Evolutionary conservation across 495 filamentous ascomycete species (phyloP).

Genomic region (Lasiosphaeriaceae sp.): DNA sequence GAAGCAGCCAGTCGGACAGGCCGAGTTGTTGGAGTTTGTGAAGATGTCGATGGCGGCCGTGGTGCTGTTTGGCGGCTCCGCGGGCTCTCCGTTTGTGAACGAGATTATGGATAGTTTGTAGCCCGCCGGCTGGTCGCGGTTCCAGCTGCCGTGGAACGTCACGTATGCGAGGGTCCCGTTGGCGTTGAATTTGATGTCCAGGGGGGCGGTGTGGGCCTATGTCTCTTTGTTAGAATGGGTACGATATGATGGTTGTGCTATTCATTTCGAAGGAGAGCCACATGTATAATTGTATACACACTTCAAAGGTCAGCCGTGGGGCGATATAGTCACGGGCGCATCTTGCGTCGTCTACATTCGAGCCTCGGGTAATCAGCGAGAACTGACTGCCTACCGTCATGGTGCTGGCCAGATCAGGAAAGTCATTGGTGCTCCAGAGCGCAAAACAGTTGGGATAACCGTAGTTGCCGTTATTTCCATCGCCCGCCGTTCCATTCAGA

Average conservation of each 20-base stretch:
- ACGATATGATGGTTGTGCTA: not conserved
- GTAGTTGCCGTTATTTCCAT: constrained; percentile 41
- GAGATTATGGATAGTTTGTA: constrained; percentile 51
- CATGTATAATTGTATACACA: no score
- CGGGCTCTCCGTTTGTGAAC: constrained; percentile 43
- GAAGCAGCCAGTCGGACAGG: constrained; percentile 49
- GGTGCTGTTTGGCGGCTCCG: constrained; percentile 34
- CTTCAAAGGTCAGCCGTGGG: constrained; percentile 50
- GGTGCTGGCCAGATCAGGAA: constrained; percentile 17
- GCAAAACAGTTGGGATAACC: constrained; percentile 71
- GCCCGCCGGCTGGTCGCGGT: constrained; percentile 50
- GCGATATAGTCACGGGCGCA: constrained; percentile 39
- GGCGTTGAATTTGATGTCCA: constrained; percentile 54
- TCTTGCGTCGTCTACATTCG: constrained; percentile 38
- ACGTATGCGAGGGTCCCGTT: constrained; percentile 31
- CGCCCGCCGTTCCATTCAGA: constrained; percentile 42
- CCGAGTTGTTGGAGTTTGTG: constrained; percentile 38
- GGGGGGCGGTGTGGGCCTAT: constrained; percentile 54
- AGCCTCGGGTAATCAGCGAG: constrained; percentile 17
- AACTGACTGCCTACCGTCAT: constrained; percentile 39
- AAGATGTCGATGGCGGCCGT: constrained; percentile 47
- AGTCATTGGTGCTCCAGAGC: constrained; percentile 49
- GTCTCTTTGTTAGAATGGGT: constrained; percentile 6
- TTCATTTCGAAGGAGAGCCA: no score
- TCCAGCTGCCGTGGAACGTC: constrained; percentile 48